A percentile compares a stretch with the other conserved stretches of the same genome.
phyloP scores from a whole-genome alignment of 352 stramenopile genomes.

The Globisporangium radiosum region DNA sequence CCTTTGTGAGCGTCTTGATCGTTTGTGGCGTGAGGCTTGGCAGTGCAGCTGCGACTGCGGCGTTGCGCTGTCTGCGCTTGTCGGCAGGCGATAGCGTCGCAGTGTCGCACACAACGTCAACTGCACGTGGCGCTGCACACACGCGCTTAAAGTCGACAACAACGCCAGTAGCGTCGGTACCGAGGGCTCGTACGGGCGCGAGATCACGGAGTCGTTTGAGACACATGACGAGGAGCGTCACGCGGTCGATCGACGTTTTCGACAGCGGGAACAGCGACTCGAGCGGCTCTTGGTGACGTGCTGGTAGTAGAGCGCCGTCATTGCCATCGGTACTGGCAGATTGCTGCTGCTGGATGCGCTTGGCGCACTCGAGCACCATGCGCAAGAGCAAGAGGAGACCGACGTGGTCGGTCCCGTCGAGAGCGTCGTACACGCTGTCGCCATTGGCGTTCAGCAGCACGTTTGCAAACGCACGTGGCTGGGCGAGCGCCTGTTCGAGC shows the following conservation, averaged over 20 bases:
- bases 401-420: conserved; percentile 64
- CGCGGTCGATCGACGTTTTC: conserved; percentile 43
- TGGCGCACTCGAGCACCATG: conserved; percentile 74
- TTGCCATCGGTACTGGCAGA: background rate
- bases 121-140: conserved; percentile 24
- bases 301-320: background rate
- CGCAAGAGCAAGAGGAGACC: conserved; percentile 58
- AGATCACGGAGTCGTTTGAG: conserved; percentile 64
- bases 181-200: too few species aligned
- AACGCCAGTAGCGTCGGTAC: background rate
- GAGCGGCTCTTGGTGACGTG: background rate
- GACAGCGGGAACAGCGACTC: conserved; percentile 35
- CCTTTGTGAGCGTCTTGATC: conserved; percentile 70
- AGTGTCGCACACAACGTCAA: conserved; percentile 24
- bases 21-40: conserved; percentile 51
- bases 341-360: conserved; percentile 21
- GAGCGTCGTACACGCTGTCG: conserved; percentile 41
- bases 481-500: conserved; percentile 56
- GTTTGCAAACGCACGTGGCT: conserved; percentile 39
- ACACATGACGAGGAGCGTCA: conserved; percentile 73
- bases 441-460: conserved; percentile 35
- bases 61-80: conserved; percentile 8
- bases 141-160: conserved; percentile 54
- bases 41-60: conserved; percentile 35
- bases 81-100: background rate